Evolutionary conservation across 352 stramenopile species (phyloP).

Genomic region (Globisporangium spiculum): DNA sequence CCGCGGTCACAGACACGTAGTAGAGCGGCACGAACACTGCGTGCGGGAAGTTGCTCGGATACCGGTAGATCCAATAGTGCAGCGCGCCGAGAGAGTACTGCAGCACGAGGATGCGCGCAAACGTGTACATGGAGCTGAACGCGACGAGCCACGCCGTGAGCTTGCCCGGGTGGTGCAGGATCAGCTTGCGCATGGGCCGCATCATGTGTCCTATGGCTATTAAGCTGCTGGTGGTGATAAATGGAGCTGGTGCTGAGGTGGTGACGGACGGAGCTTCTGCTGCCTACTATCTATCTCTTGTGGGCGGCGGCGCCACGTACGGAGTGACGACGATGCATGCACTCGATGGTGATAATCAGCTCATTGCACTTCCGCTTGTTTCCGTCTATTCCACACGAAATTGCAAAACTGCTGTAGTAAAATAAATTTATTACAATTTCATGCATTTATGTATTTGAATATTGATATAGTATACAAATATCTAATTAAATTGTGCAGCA

Average conservation of each 20-base stretch:
- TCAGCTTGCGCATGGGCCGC: constrained; percentile 42
- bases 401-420: neutral
- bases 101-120: constrained; percentile 61
- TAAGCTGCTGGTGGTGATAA: neutral
- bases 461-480: neutral
- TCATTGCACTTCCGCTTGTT: neutral
- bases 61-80: constrained; percentile 49
- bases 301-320: neutral
- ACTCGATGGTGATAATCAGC: neutral
- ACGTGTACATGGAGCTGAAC: constrained; percentile 62
- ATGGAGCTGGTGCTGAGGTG: neutral
- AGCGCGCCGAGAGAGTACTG: constrained; percentile 45
- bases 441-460: neutral
- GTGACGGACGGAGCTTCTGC: neutral
- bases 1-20: constrained; percentile 34
- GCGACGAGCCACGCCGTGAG: constrained; percentile 46
- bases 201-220: constrained; percentile 12
- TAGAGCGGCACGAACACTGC: constrained; percentile 57
- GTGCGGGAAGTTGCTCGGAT: constrained; percentile 56
- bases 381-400: neutral
- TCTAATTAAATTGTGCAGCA: neutral
- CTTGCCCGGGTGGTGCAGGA: constrained; percentile 61
- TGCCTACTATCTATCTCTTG: neutral
- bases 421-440: neutral
- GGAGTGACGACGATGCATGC: constrained; percentile 1